Evolutionary conservation across 768 basidiomycete genomes (phyloP).

Genomic region (Sporobolomyces phaffii): DNA sequence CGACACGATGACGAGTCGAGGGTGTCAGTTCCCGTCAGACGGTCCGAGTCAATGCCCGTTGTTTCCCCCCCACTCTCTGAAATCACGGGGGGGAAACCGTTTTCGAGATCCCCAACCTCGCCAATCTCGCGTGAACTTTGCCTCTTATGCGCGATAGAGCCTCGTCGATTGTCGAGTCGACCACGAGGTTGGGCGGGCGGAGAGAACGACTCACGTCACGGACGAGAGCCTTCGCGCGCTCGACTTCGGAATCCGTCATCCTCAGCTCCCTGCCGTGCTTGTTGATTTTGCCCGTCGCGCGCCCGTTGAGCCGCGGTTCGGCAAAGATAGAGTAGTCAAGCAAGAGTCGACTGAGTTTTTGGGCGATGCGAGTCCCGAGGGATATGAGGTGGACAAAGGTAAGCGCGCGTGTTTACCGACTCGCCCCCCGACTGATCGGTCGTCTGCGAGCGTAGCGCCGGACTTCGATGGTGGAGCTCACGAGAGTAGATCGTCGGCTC

Average conservation of each 20-base stretch:
- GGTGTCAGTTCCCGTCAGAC: no score
- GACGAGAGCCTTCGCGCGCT: slow-evolving; percentile 1
- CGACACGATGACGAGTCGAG: no score
- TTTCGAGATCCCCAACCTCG: no score
- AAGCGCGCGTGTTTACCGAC: not conserved
- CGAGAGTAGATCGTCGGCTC: slow-evolving; percentile 29
- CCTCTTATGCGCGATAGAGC: no score
- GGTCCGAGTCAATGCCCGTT: no score
- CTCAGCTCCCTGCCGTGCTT: not conserved
- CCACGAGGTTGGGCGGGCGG: not conserved
- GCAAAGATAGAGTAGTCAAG: slow-evolving; percentile 26
- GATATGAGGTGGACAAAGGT: no score
- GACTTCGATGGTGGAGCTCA: not conserved
- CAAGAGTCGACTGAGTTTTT: slow-evolving; percentile 20
- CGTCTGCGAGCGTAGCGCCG: no score
- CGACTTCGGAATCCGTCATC: slow-evolving; percentile 14
- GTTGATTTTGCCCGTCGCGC: slow-evolving; percentile 32
- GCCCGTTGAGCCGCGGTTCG: not conserved
- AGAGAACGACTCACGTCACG: not conserved
- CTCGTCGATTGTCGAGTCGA: no score
- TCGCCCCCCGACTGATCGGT: no score
- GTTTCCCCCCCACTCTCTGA: not conserved
- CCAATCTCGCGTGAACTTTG: no score
- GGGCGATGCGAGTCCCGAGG: no score
- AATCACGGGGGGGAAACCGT: no score